A percentile compares a stretch with the other conserved stretches of the same genome.
These are phyloP conservation scores for Aspergillus sparsus DNA, from an alignment of 495 filamentous ascomycete species.

Conservation along the genomic window DNA sequence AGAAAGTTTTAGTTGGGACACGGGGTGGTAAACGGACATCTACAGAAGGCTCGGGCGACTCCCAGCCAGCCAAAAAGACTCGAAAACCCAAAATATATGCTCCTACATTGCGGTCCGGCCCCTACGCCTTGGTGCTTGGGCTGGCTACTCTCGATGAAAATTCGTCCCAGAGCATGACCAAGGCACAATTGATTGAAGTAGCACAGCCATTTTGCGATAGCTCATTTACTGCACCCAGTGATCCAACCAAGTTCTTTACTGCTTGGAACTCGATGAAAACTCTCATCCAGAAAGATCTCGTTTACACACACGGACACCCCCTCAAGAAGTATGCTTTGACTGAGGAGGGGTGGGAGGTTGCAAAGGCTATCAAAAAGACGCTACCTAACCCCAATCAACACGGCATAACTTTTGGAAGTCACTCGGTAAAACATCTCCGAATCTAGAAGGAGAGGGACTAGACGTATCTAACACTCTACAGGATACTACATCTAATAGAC, in stretches of 20 bases:
- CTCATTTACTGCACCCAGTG: slow-evolving; percentile 68
- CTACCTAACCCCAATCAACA: slow-evolving; percentile 28
- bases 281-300: slow-evolving; percentile 70
- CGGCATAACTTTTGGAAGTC: slow-evolving; percentile 21
- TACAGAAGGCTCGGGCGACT: slow-evolving; percentile 35
- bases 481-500: neutral
- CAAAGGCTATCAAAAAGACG: slow-evolving; percentile 62
- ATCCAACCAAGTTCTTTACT: slow-evolving; percentile 72
- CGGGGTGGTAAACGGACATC: slow-evolving; percentile 46
- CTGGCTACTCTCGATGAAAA: slow-evolving; percentile 62
- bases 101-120: slow-evolving; percentile 67
- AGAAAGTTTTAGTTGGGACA: slow-evolving; percentile 14
- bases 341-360: slow-evolving; percentile 80
- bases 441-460: too few species aligned
- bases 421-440: slow-evolving; percentile 20
- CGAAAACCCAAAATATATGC: slow-evolving; percentile 71
- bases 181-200: slow-evolving; percentile 64
- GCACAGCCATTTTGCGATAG: slow-evolving; percentile 75
- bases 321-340: slow-evolving; percentile 68
- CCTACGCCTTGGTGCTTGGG: slow-evolving; percentile 72
- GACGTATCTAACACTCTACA: slow-evolving; percentile 8
- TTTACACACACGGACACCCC: slow-evolving; percentile 70
- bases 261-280: slow-evolving; percentile 89
- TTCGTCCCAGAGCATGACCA: slow-evolving; percentile 60
- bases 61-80: slow-evolving; percentile 61